Percentiles rank a stretch among this genome's conserved stretches.
Conservation (phyloP, 1,139 yeast genomes). For the Petasospora fabianii region DNA sequence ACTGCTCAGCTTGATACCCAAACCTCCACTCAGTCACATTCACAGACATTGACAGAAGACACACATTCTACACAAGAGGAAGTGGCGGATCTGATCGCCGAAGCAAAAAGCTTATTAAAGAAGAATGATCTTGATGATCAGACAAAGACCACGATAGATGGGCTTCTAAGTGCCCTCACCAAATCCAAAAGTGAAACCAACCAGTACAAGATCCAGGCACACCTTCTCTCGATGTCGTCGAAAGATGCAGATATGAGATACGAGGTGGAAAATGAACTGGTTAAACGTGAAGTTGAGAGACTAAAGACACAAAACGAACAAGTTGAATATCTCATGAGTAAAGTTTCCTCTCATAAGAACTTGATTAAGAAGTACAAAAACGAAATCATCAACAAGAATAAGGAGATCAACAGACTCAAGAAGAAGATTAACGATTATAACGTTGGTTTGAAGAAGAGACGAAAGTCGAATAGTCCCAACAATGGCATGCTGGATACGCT, state of each 20-base stretch:
- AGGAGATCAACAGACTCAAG: constrained; percentile 34
- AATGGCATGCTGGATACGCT: constrained; percentile 39
- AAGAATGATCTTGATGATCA: constrained; percentile 3
- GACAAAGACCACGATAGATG: constrained; percentile 8
- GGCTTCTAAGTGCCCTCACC: constrained; percentile 10
- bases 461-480: constrained; percentile 11
- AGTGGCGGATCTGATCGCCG: not conserved
- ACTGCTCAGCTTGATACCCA: not conserved
- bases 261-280: constrained; percentile 43
- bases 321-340: constrained; percentile 34
- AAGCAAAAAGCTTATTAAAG: not conserved
- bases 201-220: constrained; percentile 23
- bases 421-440: constrained; percentile 13
- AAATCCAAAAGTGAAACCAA: constrained; percentile 22
- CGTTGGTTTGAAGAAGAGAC: constrained; percentile 9
- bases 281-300: constrained; percentile 47
- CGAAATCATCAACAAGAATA: constrained; percentile 39
- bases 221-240: constrained; percentile 22
- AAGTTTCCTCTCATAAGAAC: constrained; percentile 37
- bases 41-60: not conserved
- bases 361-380: constrained; percentile 41
- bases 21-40: not conserved
- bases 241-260: constrained; percentile 32
- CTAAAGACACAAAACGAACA: constrained; percentile 33
- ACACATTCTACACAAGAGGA: not conserved